Conservation (phyloP, 2,329 filamentous ascomycete genomes). For the Colletotrichum sidae region DNA sequence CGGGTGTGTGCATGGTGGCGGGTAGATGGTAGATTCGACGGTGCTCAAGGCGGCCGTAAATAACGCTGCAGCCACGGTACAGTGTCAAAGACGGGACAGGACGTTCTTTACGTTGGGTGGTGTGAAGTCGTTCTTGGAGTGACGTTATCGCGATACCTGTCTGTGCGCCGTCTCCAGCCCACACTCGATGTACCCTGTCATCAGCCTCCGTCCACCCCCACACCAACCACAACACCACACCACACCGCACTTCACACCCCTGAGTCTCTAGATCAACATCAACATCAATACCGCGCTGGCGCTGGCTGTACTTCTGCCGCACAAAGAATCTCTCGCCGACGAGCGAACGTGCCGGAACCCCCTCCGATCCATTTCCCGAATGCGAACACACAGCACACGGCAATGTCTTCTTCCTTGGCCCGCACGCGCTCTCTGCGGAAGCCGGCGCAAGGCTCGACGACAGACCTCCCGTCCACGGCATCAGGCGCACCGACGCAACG, state of each 20-base stretch:
- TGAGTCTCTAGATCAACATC: conserved; percentile 31
- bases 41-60: too few species aligned
- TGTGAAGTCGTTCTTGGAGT: background rate
- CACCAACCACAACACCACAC: conserved; percentile 18
- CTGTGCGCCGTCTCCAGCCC: background rate
- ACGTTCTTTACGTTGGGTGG: too few species aligned
- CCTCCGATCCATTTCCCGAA: too few species aligned
- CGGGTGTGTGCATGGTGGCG: too few species aligned
- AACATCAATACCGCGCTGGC: conserved; percentile 8
- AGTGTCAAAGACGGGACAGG: background rate
- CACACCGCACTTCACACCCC: background rate
- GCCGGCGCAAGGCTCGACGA: conserved; percentile 45
- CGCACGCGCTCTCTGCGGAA: conserved; percentile 63
- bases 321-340: too few species aligned
- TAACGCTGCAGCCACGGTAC: background rate
- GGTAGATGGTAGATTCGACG: too few species aligned
- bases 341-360: too few species aligned
- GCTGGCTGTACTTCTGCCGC: background rate
- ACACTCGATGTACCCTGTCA: conserved; percentile 11
- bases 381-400: background rate
- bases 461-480: conserved; percentile 29
- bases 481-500: conserved; percentile 7
- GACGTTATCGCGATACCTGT: background rate
- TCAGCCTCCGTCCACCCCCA: conserved; percentile 18
- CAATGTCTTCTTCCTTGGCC: conserved; percentile 57